Evolutionary conservation across 306 rosid species (phyloP).

Genomic region (Senna tora): DNA sequence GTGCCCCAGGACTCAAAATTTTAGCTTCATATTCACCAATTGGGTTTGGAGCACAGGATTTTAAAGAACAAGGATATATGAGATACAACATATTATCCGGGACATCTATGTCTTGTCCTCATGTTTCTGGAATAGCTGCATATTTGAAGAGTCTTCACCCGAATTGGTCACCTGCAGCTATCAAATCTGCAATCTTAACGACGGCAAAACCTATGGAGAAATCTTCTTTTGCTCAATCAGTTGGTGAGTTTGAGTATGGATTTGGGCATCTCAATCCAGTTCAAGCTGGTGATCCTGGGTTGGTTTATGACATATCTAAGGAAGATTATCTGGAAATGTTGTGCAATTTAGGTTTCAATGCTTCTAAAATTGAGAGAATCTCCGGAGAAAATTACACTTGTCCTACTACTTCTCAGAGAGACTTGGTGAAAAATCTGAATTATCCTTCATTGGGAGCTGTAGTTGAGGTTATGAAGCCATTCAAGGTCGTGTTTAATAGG

Average conservation of each 20-base stretch:
- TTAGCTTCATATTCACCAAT: conserved; percentile 45
- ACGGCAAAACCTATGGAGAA: conserved; percentile 32
- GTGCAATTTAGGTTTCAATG: conserved; percentile 19
- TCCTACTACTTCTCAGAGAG: background rate
- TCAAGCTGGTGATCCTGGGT: conserved; percentile 42
- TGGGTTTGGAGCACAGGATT: too few relatives aligned
- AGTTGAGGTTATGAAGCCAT: conserved; percentile 3
- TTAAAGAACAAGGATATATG: conserved; percentile 34
- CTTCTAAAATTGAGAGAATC: background rate
- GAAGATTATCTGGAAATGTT: conserved; percentile 41
- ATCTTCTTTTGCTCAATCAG: background rate
- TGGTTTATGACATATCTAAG: conserved; percentile 37
- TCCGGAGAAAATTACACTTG: background rate
- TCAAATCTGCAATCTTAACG: conserved; percentile 29
- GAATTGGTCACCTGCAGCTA: conserved; percentile 34
- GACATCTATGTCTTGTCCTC: conserved; percentile 50
- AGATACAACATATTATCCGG: conserved; percentile 30
- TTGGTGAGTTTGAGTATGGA: conserved; percentile 48
- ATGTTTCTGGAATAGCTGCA: conserved; percentile 42
- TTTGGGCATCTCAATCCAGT: conserved; percentile 40
- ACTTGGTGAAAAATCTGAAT: conserved; percentile 37
- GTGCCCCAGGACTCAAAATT: conserved; percentile 42
- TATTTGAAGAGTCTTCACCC: conserved; percentile 39
- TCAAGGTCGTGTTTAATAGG: conserved; percentile 25
- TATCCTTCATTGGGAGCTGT: conserved; percentile 41